Evolutionary conservation across 345 rosid species (phyloP).

Genomic region (Pistacia atlantica): DNA sequence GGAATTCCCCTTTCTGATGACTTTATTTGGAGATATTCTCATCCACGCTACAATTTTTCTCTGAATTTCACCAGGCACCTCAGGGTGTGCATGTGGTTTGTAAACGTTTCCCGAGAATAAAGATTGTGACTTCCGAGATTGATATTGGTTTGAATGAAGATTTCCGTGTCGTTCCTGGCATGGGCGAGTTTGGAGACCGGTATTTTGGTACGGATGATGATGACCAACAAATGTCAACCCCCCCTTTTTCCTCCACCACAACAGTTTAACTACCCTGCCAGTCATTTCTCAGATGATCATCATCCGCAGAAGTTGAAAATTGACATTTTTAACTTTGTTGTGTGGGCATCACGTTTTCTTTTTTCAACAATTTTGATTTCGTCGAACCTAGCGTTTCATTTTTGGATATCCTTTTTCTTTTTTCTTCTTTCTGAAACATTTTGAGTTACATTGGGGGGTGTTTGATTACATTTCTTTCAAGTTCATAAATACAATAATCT

Average conservation of each 20-base stretch:
- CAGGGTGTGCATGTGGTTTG: slow-evolving; percentile 98
- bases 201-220: slow-evolving; percentile 97
- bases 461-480: not conserved
- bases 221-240: slow-evolving; percentile 40
- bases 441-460: not conserved
- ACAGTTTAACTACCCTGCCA: slow-evolving; percentile 16
- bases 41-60: not conserved
- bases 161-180: slow-evolving; percentile 93
- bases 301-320: slow-evolving; percentile 2
- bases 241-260: not conserved
- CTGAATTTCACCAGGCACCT: slow-evolving; percentile 71
- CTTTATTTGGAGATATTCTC: slow-evolving; percentile 2
- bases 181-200: slow-evolving; percentile 98
- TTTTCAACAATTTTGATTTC: slow-evolving; percentile 46
- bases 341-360: slow-evolving; percentile 20
- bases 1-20: slow-evolving; percentile 11
- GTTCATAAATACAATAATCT: not conserved
- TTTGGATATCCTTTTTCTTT: not conserved
- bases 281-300: slow-evolving; percentile 8
- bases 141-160: slow-evolving; percentile 88
- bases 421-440: not conserved
- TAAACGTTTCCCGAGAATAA: slow-evolving; percentile 82
- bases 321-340: not conserved
- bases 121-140: slow-evolving; percentile 98
- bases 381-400: slow-evolving; percentile 17